phyloP scores from a whole-genome alignment of 129 eudicot species.

The Oenanthe sinensis region DNA sequence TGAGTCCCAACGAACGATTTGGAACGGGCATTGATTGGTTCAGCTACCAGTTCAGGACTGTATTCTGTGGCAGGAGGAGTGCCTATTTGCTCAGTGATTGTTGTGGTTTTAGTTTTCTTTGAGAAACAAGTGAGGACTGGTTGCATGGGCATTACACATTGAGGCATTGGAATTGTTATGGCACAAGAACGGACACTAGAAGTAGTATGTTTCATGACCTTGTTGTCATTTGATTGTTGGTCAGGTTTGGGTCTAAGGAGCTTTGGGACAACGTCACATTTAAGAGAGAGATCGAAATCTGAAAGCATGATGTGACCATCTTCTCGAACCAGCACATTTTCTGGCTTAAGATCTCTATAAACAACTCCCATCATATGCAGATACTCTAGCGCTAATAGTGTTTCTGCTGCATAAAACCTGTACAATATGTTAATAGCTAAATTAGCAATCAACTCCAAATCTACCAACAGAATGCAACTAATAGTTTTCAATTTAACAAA shows the following conservation, averaged over 20 bases:
- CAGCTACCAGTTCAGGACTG: conserved; percentile 53
- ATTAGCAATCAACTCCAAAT: no score
- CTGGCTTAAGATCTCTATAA: conserved; percentile 71
- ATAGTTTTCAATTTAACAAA: neutral
- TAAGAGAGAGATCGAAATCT: conserved; percentile 65
- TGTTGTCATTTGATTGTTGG: neutral
- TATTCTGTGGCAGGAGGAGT: conserved; percentile 19
- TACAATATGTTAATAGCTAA: neutral
- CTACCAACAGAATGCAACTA: no score
- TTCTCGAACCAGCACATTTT: conserved; percentile 65
- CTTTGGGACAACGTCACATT: conserved; percentile 62
- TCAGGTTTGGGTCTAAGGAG: conserved; percentile 33
- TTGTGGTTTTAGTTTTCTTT: conserved; percentile 28
- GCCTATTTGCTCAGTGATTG: conserved; percentile 11
- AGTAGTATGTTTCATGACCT: conserved; percentile 9
- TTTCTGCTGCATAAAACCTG: conserved; percentile 76
- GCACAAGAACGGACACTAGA: conserved; percentile 6
- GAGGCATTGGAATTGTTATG: conserved; percentile 31
- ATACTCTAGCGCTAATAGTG: conserved; percentile 61
- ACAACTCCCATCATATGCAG: conserved; percentile 84
- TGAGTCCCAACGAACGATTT: conserved; percentile 79
- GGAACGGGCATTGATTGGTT: conserved; percentile 54
- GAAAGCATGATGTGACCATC: conserved; percentile 82
- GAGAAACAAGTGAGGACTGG: conserved; percentile 68
- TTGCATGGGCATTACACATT: conserved; percentile 49